These are phyloP conservation scores for Coemansia sp. DNA, from an alignment of 192 early-diverging fungal species.

Conservation along the genomic window DNA sequence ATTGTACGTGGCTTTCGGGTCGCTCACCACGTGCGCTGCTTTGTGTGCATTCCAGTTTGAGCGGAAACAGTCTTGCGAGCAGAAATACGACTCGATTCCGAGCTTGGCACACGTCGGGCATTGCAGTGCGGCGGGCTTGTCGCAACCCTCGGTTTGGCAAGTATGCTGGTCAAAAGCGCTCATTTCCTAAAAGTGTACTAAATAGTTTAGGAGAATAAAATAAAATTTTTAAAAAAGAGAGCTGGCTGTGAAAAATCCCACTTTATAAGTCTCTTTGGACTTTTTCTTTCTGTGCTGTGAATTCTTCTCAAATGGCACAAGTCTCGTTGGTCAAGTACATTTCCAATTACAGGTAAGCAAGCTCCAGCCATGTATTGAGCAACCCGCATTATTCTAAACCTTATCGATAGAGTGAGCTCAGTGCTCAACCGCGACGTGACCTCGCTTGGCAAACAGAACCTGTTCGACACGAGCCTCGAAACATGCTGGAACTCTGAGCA, in stretches of 20 bases:
- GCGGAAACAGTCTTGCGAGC: constrained; percentile 80
- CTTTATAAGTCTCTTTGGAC: constrained; percentile 1
- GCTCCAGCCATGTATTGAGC: background rate
- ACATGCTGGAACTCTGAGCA: constrained; percentile 97
- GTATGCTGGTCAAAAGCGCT: constrained; percentile 15
- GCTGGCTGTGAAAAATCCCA: constrained; percentile 1
- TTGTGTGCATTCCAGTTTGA: constrained; percentile 62
- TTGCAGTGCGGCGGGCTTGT: constrained; percentile 67
- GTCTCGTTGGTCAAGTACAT: constrained; percentile 18
- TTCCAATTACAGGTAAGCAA: constrained; percentile 27
- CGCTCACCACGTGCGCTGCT: constrained; percentile 19
- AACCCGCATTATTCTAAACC: background rate
- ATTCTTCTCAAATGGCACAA: constrained; percentile 8
- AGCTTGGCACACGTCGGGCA: constrained; percentile 82
- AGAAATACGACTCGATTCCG: constrained; percentile 67
- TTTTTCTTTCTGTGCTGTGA: background rate
- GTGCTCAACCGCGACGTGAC: constrained; percentile 77
- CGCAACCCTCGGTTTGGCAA: constrained; percentile 60
- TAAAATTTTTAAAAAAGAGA: constrained; percentile 3
- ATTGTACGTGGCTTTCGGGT: constrained; percentile 52
- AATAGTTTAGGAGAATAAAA: background rate
- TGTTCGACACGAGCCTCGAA: constrained; percentile 75
- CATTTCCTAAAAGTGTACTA: background rate
- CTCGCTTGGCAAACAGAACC: constrained; percentile 76
- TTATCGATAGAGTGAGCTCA: constrained; percentile 72